Evolutionary conservation across 352 stramenopile species (phyloP), one percentile per base, ranked within the genome.

Genomic region (Blastocystis sp.): DNA sequence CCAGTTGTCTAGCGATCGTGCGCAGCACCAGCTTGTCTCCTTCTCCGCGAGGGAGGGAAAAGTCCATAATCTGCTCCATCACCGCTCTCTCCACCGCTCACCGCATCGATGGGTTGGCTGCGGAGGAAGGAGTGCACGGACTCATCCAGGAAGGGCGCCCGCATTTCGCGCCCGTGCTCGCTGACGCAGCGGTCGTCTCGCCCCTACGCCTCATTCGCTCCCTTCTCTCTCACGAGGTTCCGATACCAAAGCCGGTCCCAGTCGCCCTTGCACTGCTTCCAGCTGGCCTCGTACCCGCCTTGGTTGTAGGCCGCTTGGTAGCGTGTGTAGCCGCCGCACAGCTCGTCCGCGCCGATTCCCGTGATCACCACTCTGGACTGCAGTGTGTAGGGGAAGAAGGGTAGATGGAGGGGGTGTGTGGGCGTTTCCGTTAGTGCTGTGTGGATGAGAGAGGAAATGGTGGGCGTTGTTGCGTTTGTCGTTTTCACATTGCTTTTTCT

Each of bases 91-190:
- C 4, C 7, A 38, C 6, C 34, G 11, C n/a, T 10, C 66, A 97
- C 92, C 28, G 2, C 19, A 21, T 52, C 52, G 54, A 81, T 24
- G 45, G n/a, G 4, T 14, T 43, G 43, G 40, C 14, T 63, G 7
- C 54, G 71, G 24, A 81, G 48, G 24, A 48, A 81, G 21, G 9
- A 0, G 45, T 54, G 64, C 6, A 98, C 94, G 61, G 93, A 74
- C 81, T 97, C 94, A 91, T 98, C 95, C 59, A 98, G 90, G 90
- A 94, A 98, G 10, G 95, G 95, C 89, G 97, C 98, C 11, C 96
- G 92, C 57, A 94, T 93, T 89, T 98, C 96, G 38, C 93, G 92
- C 19, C 94, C 94, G 76, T 97, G 93, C 45, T 96, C 93, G 43
- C 93, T 92, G 66, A 98, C 93, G 77, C 93, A 94, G 57, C 96